Conservation (phyloP, 192 early-diverging fungal genomes). For the Coemansia sp. region DNA sequence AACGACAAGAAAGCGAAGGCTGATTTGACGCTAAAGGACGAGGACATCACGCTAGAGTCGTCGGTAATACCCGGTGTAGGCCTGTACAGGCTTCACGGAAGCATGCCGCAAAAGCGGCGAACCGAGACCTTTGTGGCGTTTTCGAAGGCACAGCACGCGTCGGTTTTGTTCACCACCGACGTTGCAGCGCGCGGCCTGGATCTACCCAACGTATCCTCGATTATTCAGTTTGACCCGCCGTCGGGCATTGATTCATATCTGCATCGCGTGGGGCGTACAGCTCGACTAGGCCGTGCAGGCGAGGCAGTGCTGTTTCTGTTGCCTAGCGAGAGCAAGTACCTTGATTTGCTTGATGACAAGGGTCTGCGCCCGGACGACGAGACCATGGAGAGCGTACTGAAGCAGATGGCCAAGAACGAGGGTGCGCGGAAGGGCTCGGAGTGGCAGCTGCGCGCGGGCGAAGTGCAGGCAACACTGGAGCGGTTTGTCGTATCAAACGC, state of each 20-base stretch:
- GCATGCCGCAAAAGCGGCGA: constrained; percentile 75
- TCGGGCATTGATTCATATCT: constrained; percentile 92
- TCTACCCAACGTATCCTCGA: constrained; percentile 84
- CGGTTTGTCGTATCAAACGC: constrained; percentile 31
- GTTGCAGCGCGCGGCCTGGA: constrained; percentile 97
- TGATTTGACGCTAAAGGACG: constrained; percentile 28
- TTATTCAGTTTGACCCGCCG: constrained; percentile 97
- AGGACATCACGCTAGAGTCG: constrained; percentile 44
- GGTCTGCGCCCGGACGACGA: constrained; percentile 61
- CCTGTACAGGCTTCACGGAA: constrained; percentile 86
- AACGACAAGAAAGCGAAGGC: constrained; percentile 13
- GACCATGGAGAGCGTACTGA: constrained; percentile 55
- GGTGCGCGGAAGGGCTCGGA: constrained; percentile 29
- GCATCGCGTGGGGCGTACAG: constrained; percentile 95
- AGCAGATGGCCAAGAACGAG: constrained; percentile 54
- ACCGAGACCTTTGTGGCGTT: constrained; percentile 73
- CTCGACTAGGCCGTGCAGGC: constrained; percentile 86
- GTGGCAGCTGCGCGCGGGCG: constrained; percentile 47
- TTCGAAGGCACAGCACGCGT: constrained; percentile 51
- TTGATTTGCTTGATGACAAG: constrained; percentile 62
- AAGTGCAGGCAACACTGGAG: constrained; percentile 44
- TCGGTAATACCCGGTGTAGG: constrained; percentile 62
- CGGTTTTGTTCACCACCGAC: constrained; percentile 91
- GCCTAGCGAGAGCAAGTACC: constrained; percentile 81
- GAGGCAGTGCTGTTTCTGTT: constrained; percentile 80